Conservation (phyloP, 2,329 filamentous ascomycete species). For the Chaetomiaceae sp. region DNA sequence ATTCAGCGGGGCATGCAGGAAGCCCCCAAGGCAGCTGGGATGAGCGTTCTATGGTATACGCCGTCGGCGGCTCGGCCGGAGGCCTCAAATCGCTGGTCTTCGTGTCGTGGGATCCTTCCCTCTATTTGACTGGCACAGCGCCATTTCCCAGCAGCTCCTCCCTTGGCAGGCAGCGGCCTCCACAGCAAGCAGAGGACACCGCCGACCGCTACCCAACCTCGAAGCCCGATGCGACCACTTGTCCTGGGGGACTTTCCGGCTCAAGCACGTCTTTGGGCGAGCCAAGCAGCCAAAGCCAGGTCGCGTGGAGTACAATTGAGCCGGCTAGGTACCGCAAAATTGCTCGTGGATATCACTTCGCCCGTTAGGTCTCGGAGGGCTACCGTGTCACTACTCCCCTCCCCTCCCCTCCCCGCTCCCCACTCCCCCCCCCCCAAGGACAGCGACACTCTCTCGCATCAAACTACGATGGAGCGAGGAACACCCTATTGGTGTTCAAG, state of each 20-base stretch:
- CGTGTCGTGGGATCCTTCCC: constrained; percentile 41
- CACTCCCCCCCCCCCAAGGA: too few species aligned
- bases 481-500: neutral
- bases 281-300: neutral
- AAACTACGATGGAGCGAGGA: neutral
- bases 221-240: constrained; percentile 2
- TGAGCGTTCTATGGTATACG: constrained; percentile 46
- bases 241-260: neutral
- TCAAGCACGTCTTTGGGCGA: constrained; percentile 1
- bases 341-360: constrained; percentile 22
- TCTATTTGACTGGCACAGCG: constrained; percentile 30
- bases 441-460: neutral
- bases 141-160: constrained; percentile 24
- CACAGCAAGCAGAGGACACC: constrained; percentile 3
- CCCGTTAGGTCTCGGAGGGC: neutral
- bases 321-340: constrained; percentile 20
- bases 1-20: constrained; percentile 35
- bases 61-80: constrained; percentile 29
- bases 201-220: neutral
- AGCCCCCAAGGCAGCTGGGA: constrained; percentile 42
- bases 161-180: neutral
- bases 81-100: constrained; percentile 37
- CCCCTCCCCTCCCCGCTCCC: too few species aligned
- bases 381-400: too few species aligned
- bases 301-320: constrained; percentile 11